Evolutionary conservation across 495 filamentous ascomycete genomes (phyloP).

Genomic region (Penicillium fimorum): DNA sequence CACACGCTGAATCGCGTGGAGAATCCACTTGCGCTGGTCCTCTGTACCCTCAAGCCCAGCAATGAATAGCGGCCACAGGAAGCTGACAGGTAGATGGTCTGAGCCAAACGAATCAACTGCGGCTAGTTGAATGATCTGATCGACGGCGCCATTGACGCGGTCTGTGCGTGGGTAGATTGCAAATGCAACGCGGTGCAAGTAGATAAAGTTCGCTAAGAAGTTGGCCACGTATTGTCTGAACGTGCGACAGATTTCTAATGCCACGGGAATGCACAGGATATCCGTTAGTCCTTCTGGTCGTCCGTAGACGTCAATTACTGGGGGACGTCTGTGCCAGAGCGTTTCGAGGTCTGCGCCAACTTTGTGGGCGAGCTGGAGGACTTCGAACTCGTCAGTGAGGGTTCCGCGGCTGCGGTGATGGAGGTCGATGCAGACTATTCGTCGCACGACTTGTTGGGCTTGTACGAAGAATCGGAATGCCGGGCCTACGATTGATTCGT

Average conservation of each 20-base stretch:
- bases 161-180: slow-evolving; percentile 45
- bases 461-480: slow-evolving; percentile 38
- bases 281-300: slow-evolving; percentile 27
- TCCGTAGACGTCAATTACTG: slow-evolving; percentile 37
- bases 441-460: slow-evolving; percentile 39
- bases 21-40: slow-evolving; percentile 38
- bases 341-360: slow-evolving; percentile 40
- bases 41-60: slow-evolving; percentile 38
- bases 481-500: slow-evolving; percentile 35
- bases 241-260: slow-evolving; percentile 32
- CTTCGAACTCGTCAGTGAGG: slow-evolving; percentile 43
- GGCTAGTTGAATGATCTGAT: slow-evolving; percentile 41
- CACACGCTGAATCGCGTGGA: slow-evolving; percentile 40
- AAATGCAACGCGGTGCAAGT: slow-evolving; percentile 44
- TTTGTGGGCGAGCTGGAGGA: slow-evolving; percentile 43
- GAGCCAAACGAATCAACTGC: slow-evolving; percentile 28
- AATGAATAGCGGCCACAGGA: slow-evolving; percentile 42
- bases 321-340: slow-evolving; percentile 37
- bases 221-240: slow-evolving; percentile 42
- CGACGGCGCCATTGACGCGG: slow-evolving; percentile 39
- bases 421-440: slow-evolving; percentile 40
- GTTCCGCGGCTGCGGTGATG: slow-evolving; percentile 44
- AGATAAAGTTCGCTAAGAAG: slow-evolving; percentile 43
- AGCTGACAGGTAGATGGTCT: slow-evolving; percentile 31
- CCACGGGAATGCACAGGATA: slow-evolving; percentile 28